Percentiles rank a stretch among this genome's conserved stretches.
Conservation (phyloP, 179 eudicot species). For the Corrigiola litoralis region DNA sequence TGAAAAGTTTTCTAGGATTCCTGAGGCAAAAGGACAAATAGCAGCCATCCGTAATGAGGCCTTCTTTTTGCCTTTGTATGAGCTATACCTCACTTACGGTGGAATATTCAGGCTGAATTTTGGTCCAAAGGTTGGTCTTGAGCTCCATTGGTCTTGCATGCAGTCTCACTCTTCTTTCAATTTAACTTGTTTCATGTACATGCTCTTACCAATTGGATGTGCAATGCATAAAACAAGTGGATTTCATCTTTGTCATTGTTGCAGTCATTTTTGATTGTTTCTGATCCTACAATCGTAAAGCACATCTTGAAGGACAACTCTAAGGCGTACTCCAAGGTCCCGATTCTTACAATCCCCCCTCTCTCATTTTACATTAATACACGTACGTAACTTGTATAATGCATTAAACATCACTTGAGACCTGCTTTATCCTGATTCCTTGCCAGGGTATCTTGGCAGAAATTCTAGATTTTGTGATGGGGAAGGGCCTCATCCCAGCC, state of each 20-base stretch:
- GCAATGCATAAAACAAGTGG: not conserved
- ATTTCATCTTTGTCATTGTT: conserved; percentile 16
- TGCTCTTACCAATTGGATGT: not conserved
- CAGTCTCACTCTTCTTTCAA: not conserved
- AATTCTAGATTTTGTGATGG: conserved; percentile 97
- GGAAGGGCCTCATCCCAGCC: conserved; percentile 97
- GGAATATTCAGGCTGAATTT: conserved; percentile 88
- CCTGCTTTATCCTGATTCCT: not conserved
- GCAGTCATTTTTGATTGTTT: conserved; percentile 95
- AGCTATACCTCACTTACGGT: conserved; percentile 93
- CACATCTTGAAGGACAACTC: conserved; percentile 86
- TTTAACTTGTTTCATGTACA: not conserved
- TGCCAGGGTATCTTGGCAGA: conserved; percentile 86
- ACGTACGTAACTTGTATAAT: not conserved
- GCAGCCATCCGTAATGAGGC: conserved; percentile 70
- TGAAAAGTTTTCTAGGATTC: conserved; percentile 56
- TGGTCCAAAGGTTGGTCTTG: conserved; percentile 87
- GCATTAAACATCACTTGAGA: not conserved
- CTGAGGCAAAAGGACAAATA: conserved; percentile 81
- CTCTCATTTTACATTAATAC: not conserved
- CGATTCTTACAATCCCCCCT: conserved; percentile 4
- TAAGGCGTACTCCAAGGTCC: conserved; percentile 91
- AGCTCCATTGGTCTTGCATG: not conserved
- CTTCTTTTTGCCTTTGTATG: conserved; percentile 86
- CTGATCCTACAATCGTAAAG: conserved; percentile 88